Conservation (phyloP, 2,329 filamentous ascomycete genomes). For the Calonectria montana region DNA sequence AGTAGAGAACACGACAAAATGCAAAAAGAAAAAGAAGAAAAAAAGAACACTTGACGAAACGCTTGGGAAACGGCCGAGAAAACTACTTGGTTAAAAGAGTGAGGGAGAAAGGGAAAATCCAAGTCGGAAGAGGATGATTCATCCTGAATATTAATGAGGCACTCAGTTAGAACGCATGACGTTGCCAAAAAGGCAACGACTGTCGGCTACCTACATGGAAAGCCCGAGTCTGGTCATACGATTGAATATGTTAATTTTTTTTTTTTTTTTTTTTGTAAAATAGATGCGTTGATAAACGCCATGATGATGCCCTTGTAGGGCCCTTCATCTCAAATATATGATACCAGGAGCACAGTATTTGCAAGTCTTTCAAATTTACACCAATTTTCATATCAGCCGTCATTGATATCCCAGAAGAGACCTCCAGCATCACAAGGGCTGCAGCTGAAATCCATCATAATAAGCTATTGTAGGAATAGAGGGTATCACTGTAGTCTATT, state of each 20-base stretch:
- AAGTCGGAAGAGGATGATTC: background rate
- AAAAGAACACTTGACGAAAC: background rate
- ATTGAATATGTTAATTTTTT: background rate
- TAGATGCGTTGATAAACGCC: background rate
- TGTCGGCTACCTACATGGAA: background rate
- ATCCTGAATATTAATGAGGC: background rate
- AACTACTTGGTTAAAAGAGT: background rate
- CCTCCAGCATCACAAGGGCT: too few relatives aligned
- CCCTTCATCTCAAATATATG: background rate
- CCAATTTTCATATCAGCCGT: background rate
- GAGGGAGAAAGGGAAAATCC: background rate
- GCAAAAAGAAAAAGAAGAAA: background rate
- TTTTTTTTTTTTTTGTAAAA: background rate
- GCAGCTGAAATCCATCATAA: background rate
- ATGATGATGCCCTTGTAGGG: background rate
- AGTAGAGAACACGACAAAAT: background rate
- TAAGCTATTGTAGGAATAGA: conserved; percentile 38
- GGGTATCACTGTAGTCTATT: conserved; percentile 42
- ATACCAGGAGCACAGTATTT: background rate
- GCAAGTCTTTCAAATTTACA: background rate
- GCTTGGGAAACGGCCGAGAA: background rate
- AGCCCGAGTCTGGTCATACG: background rate
- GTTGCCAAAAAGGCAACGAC: background rate
- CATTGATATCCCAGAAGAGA: background rate
- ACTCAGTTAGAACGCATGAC: background rate